A percentile compares a stretch with the other conserved stretches of the same genome.
Conservation (phyloP, 2,329 filamentous ascomycete genomes). For the Aspergillus udagawae region DNA sequence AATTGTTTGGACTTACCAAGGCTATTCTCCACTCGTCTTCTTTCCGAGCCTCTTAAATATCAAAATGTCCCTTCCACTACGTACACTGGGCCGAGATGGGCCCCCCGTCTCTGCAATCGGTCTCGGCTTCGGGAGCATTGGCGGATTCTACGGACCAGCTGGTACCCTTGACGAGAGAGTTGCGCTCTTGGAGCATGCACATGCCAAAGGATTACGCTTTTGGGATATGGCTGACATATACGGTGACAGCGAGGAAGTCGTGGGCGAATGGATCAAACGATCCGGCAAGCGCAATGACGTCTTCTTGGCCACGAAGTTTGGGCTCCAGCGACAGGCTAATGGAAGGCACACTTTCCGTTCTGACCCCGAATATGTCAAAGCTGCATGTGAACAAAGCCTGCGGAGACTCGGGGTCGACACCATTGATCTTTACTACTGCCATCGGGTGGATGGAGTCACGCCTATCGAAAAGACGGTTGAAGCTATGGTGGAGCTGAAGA, state of each 20-base stretch:
- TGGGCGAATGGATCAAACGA: slow-evolving; percentile 40
- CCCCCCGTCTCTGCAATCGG: slow-evolving; percentile 21
- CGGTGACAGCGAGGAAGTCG: slow-evolving; percentile 22
- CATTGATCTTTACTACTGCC: slow-evolving; percentile 45
- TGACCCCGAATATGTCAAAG: slow-evolving; percentile 34
- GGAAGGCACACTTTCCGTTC: slow-evolving; percentile 25
- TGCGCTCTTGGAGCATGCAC: slow-evolving; percentile 26
- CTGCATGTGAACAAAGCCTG: slow-evolving; percentile 34
- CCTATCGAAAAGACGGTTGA: slow-evolving; percentile 45
- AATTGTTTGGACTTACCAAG: not conserved
- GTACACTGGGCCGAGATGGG: slow-evolving; percentile 15
- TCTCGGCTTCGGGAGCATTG: slow-evolving; percentile 21
- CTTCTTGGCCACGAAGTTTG: slow-evolving; percentile 42
- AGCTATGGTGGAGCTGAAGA: slow-evolving; percentile 43
- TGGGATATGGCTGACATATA: slow-evolving; percentile 35
- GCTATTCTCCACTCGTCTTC: not conserved
- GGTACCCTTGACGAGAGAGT: slow-evolving; percentile 12
- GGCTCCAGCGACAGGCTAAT: slow-evolving; percentile 15
- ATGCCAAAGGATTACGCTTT: slow-evolving; percentile 26
- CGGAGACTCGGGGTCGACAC: slow-evolving; percentile 33
- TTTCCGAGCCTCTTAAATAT: not conserved
- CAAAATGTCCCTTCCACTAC: not conserved
- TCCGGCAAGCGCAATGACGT: slow-evolving; percentile 38
- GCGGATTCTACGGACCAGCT: slow-evolving; percentile 17
- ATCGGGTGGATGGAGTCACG: slow-evolving; percentile 41